Evolutionary conservation across 805 yeast species (phyloP).

Genomic region (Kodamaea lidongshanica): DNA sequence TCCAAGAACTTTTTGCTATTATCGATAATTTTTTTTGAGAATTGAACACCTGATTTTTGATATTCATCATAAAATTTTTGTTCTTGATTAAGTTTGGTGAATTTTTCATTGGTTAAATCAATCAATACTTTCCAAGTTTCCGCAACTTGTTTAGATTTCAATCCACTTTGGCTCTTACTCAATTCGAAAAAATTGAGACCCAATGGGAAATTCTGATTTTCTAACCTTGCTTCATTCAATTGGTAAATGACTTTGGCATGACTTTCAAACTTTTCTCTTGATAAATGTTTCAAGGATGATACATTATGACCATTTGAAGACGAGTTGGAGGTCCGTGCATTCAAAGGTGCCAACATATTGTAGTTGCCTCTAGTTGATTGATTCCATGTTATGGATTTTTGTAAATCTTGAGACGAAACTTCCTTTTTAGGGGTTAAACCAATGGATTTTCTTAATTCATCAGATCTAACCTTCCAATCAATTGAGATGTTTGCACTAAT

Average conservation of each 20-base stretch:
- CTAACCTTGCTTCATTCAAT: constrained; percentile 64
- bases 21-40: constrained; percentile 36
- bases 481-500: constrained; percentile 65
- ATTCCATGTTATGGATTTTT: constrained; percentile 31
- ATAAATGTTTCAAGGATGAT: constrained; percentile 27
- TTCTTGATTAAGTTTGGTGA: constrained; percentile 28
- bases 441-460: constrained; percentile 64
- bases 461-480: constrained; percentile 80
- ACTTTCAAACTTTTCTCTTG: constrained; percentile 58
- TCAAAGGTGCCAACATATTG: constrained; percentile 29
- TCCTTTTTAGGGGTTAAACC: constrained; percentile 30
- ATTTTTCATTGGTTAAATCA: constrained; percentile 37
- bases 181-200: constrained; percentile 55
- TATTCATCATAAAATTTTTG: constrained; percentile 26
- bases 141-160: constrained; percentile 61
- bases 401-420: constrained; percentile 10
- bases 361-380: constrained; percentile 27
- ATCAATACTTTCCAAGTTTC: constrained; percentile 70
- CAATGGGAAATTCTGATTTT: constrained; percentile 47
- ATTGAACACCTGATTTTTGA: constrained; percentile 13
- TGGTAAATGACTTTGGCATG: constrained; percentile 67
- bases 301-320: constrained; percentile 6
- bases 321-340: constrained; percentile 7
- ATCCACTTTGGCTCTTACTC: constrained; percentile 51
- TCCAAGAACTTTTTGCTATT: constrained; percentile 63